phyloP scores from a whole-genome alignment of 2,329 filamentous ascomycete genomes.

The Microsporum canis region DNA sequence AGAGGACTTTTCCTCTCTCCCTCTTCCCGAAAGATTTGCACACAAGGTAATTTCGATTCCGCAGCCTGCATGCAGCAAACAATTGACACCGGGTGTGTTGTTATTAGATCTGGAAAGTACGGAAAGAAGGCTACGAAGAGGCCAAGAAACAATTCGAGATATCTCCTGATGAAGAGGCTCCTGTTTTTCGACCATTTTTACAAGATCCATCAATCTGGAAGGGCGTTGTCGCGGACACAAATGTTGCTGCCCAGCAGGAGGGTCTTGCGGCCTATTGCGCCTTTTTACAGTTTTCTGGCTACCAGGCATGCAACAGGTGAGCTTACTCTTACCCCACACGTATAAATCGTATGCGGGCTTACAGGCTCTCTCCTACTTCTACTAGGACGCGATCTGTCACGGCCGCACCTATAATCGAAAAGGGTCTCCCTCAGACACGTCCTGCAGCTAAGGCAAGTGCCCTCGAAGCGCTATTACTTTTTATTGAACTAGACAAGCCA shows the following conservation, averaged over 20 bases:
- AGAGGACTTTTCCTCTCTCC: slow-evolving; percentile 70
- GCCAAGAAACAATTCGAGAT: slow-evolving; percentile 75
- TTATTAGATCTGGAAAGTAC: slow-evolving; percentile 78
- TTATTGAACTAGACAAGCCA: slow-evolving; percentile 79
- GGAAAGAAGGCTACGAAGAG: slow-evolving; percentile 90
- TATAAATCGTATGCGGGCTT: not conserved
- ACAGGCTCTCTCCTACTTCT: not conserved
- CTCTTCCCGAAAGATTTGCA: slow-evolving; percentile 65
- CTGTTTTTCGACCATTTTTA: slow-evolving; percentile 76
- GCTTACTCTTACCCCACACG: slow-evolving; percentile 10
- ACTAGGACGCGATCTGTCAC: slow-evolving; percentile 60
- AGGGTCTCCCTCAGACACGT: slow-evolving; percentile 76
- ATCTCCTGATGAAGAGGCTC: slow-evolving; percentile 73
- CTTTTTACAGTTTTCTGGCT: slow-evolving; percentile 82
- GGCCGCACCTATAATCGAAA: slow-evolving; percentile 73
- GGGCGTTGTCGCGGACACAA: slow-evolving; percentile 80
- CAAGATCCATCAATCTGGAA: slow-evolving; percentile 84
- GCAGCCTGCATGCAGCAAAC: slow-evolving; percentile 1
- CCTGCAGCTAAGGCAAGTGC: slow-evolving; percentile 80
- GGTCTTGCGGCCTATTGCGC: slow-evolving; percentile 77
- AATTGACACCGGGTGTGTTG: not conserved
- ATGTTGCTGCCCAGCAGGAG: slow-evolving; percentile 93
- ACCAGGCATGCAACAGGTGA: slow-evolving; percentile 61
- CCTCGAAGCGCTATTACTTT: slow-evolving; percentile 73
- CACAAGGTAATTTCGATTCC: slow-evolving; percentile 55